Percentiles rank a stretch among this genome's conserved stretches.
Conservation (phyloP, 2,329 filamentous ascomycete species). For the Huntiella omanensis region DNA sequence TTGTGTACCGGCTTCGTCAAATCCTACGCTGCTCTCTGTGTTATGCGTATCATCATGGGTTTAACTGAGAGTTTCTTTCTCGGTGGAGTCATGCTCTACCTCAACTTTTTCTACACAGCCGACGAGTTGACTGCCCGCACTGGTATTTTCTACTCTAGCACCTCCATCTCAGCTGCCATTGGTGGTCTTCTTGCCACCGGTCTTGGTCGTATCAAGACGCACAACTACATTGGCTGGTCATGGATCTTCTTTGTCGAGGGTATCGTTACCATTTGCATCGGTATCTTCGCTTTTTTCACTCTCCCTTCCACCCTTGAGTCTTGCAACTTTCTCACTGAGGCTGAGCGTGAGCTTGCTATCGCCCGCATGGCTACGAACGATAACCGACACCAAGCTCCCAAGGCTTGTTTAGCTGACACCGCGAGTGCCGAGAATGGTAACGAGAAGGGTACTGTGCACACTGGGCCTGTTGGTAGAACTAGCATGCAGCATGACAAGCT, state of each 20-base stretch:
- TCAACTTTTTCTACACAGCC: constrained; percentile 15
- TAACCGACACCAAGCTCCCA: constrained; percentile 1
- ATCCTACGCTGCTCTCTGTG: constrained; percentile 13
- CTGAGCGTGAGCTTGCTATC: constrained; percentile 22
- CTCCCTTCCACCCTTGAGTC: constrained; percentile 23
- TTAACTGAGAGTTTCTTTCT: constrained; percentile 14
- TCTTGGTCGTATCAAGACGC: constrained; percentile 22
- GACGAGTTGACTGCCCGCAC: constrained; percentile 14
- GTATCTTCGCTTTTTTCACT: constrained; percentile 18
- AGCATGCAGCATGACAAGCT: constrained; percentile 5
- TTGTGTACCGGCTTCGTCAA: constrained; percentile 14
- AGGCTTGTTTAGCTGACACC: neutral
- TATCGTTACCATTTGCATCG: constrained; percentile 19
- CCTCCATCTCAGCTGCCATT: constrained; percentile 48
- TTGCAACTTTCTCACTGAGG: constrained; percentile 20
- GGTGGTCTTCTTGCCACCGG: constrained; percentile 28
- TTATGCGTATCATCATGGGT: constrained; percentile 14
- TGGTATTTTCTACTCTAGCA: constrained; percentile 30
- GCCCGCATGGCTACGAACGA: constrained; percentile 13
- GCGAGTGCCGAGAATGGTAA: neutral
- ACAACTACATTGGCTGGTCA: constrained; percentile 23
- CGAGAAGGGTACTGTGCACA: neutral
- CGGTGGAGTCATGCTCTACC: constrained; percentile 14
- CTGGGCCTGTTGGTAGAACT: neutral
- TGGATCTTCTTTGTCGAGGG: constrained; percentile 29